Base-by-base conservation (phyloP, 176 grass and related monocot genomes). In the Eleusine coracana region DNA sequence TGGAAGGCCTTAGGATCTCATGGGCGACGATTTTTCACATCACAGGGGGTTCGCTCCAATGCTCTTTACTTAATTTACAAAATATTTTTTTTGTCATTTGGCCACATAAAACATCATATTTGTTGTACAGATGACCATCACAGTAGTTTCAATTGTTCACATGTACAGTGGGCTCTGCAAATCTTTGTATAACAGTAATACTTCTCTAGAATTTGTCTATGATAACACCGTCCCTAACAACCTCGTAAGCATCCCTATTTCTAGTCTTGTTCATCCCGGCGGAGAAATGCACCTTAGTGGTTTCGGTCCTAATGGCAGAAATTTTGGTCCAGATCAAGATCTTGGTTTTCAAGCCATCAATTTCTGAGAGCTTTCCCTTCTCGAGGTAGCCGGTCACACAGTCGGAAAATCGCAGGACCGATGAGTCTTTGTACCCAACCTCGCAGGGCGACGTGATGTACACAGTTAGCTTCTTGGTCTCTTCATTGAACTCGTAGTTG, bases 281-380 rank as follows among this genome's bases (percentile, higher is more conserved):
- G 0, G 76, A 48, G 15, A 98, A 93, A 68, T 91, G 89, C 12
- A 98, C 83, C 84, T 98, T 98, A 21, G 87, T 75, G 70, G 79
- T 90, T 68, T 93, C 96, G 3, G 84, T 77, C 56, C 86, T 82
- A 37, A 98, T 17, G 17, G 66, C 69, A 1, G 86, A 86, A 63
- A 95, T 90, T 79, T 79, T 98, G 10, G 85, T 83, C 96, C 96
- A 95, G 71, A 95, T 88, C 63, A 97, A 58, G 58, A 94, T 86
- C 82, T 95, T 98, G 52, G 92, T 98, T 71, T 98, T 98, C 21
- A 98, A 63, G 21, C 96, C 96, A 71, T 98, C 92, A 2, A 98
- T 79, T 7, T 95, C 88, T 15, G 86, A 67, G 9, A 98, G 75
- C 80, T 93, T 98, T 16, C 92, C 92, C 66, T 93, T 98, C 84